Percentiles rank a stretch among this genome's conserved stretches.
phyloP scores from a whole-genome alignment of 1,284 basidiomycete species.

The Lignosus rhinocerotis region DNA sequence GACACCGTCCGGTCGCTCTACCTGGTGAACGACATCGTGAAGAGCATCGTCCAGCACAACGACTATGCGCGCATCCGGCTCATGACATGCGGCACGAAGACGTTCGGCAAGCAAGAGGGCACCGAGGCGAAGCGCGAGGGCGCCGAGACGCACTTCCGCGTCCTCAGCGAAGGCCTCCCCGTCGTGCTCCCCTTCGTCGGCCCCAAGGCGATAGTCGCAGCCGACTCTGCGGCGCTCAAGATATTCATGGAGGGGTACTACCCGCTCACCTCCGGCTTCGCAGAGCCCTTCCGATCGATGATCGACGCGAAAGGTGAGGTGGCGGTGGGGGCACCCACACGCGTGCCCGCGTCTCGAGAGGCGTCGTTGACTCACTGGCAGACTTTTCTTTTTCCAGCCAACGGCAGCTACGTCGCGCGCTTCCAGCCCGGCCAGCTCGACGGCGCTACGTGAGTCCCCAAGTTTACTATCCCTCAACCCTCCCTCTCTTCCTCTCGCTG shows the following conservation, averaged over 20 bases:
- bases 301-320: conserved; percentile 53
- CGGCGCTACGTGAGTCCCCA: conserved; percentile 52
- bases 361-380: background rate
- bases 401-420: conserved; percentile 75
- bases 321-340: conserved; percentile 1
- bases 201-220: conserved; percentile 60
- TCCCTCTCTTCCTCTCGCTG: background rate
- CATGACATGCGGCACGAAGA: conserved; percentile 90
- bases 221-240: conserved; percentile 61
- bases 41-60: conserved; percentile 78
- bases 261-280: conserved; percentile 64
- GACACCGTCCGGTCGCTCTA: conserved; percentile 84
- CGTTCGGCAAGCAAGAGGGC: conserved; percentile 70
- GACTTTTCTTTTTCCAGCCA: conserved; percentile 39
- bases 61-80: conserved; percentile 86
- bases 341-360: background rate
- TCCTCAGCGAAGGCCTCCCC: conserved; percentile 84
- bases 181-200: conserved; percentile 82
- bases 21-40: conserved; percentile 85
- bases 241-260: conserved; percentile 76
- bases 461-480: background rate
- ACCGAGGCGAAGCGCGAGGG: conserved; percentile 37
- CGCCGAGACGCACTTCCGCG: conserved; percentile 66
- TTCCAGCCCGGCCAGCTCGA: conserved; percentile 59
- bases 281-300: conserved; percentile 52